Evolutionary conservation across 257 asterid genomes (phyloP), one percentile per base, ranked within the genome.

Genomic region (Henckelia pumila): DNA sequence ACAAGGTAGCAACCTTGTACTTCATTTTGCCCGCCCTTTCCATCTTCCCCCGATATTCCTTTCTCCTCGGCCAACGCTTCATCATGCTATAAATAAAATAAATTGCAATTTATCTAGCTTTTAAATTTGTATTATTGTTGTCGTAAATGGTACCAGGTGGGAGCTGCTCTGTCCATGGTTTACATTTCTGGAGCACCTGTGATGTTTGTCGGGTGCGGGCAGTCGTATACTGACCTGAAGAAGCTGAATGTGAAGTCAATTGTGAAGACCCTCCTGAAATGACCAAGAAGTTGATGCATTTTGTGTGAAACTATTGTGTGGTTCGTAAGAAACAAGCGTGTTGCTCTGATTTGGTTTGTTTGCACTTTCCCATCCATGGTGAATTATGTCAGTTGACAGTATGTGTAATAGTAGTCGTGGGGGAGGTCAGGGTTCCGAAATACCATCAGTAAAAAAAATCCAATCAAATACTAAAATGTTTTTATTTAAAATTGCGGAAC

Each of bases 181-280:
- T 93, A 93, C 80, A 76, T 86, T n/a, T 93, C 98, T 6, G 97
- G 98, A 52, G 81, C 98, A 8, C 98, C 98, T 0, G 95, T 93
- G 49, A 93, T 93, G 96, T 93, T 93, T 56, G 95, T 93, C 44
- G 98, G 98, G 29, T 93, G 98, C 63, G 98, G 98, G 62, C 98
- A 90, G 85, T 93, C 97, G 0, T 90, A 89, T 53, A 88, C 95
- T 0, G 98, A 90, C 73, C 67, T 93, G 87, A 92, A 89, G 95
- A 89, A 93, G 96, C 96, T 93, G 20, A 88, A 93, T 28, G 94
- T 87, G 25, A 93, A 93, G 87, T 78, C 97, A 73, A 90, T 93
- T 2, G 92, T 88, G 65, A 93, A 93, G 86, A 89, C 96, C 59
- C 96, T 93, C 64, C 96, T 93, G 25, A 84, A 87, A 65, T 89